Percentiles rank a stretch among this genome's conserved stretches.
Evolutionary conservation across 2,329 filamentous ascomycete genomes (phyloP).

Genomic region (Aspergillus calidoustus): DNA sequence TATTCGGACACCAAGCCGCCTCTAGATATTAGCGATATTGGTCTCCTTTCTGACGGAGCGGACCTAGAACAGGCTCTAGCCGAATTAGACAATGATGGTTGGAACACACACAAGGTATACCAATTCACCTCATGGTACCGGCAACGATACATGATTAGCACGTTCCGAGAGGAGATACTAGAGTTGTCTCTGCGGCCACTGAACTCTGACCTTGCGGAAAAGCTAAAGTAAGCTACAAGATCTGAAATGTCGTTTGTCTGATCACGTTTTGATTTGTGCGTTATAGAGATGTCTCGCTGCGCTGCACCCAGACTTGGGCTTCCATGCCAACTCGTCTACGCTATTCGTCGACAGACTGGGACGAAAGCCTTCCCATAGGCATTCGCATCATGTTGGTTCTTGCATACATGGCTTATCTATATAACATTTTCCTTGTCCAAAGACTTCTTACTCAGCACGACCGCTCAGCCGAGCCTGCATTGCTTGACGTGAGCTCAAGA

Average conservation of each 20-base stretch:
- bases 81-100: conserved; percentile 26
- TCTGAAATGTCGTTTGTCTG: neutral
- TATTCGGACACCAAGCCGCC: conserved; percentile 30
- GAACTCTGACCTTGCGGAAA: conserved; percentile 20
- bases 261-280: neutral
- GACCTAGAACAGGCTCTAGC: conserved; percentile 12
- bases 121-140: conserved; percentile 32
- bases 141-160: conserved; percentile 30
- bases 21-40: conserved; percentile 31
- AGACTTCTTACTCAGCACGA: conserved; percentile 32
- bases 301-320: conserved; percentile 29
- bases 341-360: conserved; percentile 27
- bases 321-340: conserved; percentile 28
- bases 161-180: conserved; percentile 33
- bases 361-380: conserved; percentile 25
- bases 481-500: conserved; percentile 28
- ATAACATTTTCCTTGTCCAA: conserved; percentile 35
- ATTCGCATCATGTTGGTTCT: conserved; percentile 39
- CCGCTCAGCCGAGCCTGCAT: conserved; percentile 19
- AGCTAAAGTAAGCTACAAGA: conserved; percentile 25
- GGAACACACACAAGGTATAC: conserved; percentile 23
- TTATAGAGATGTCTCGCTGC: conserved; percentile 28
- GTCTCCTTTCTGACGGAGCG: conserved; percentile 14
- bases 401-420: conserved; percentile 32
- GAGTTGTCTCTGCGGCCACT: conserved; percentile 29